Percentiles rank a stretch among this genome's conserved stretches.
phyloP scores from a whole-genome alignment of 1,284 basidiomycete genomes.

The Rhodotorula sp. region DNA sequence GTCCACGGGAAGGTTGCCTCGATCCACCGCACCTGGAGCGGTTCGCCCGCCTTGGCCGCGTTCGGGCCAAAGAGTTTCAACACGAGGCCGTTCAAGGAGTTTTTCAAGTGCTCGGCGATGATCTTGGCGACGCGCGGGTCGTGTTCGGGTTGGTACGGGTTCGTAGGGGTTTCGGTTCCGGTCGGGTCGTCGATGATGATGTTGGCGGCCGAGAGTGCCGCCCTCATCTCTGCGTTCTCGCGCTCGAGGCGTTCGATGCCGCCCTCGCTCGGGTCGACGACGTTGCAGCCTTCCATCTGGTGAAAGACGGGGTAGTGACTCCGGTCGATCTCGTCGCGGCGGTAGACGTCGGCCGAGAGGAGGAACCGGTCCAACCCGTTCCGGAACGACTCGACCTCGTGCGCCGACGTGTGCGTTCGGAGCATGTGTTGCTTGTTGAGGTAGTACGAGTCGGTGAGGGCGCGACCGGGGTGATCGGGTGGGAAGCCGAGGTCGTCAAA shows the following conservation, averaged over 20 bases:
- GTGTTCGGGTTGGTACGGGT: slow-evolving; percentile 77
- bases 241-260: slow-evolving; percentile 43
- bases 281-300: slow-evolving; percentile 92
- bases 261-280: slow-evolving; percentile 57
- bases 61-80: slow-evolving; percentile 70
- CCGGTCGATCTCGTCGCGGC: slow-evolving; percentile 95
- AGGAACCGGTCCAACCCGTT: slow-evolving; percentile 78
- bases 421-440: slow-evolving; percentile 86
- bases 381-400: slow-evolving; percentile 89
- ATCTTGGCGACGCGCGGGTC: slow-evolving; percentile 67
- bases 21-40: slow-evolving; percentile 90
- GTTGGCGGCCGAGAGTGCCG: slow-evolving; percentile 63
- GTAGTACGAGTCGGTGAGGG: slow-evolving; percentile 91
- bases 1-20: slow-evolving; percentile 98
- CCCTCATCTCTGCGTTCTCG: slow-evolving; percentile 60
- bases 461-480: slow-evolving; percentile 85
- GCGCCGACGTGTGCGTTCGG: slow-evolving; percentile 94
- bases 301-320: slow-evolving; percentile 98
- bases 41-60: slow-evolving; percentile 48
- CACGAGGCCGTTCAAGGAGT: slow-evolving; percentile 84
- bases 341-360: slow-evolving; percentile 95
- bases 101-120: slow-evolving; percentile 81
- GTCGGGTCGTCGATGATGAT: slow-evolving; percentile 85
- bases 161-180: slow-evolving; percentile 62
- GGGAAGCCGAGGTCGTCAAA: slow-evolving; percentile 93